phyloP scores from a whole-genome alignment of 2,329 filamentous ascomycete genomes.

The Pestalotiopsis sp. region DNA sequence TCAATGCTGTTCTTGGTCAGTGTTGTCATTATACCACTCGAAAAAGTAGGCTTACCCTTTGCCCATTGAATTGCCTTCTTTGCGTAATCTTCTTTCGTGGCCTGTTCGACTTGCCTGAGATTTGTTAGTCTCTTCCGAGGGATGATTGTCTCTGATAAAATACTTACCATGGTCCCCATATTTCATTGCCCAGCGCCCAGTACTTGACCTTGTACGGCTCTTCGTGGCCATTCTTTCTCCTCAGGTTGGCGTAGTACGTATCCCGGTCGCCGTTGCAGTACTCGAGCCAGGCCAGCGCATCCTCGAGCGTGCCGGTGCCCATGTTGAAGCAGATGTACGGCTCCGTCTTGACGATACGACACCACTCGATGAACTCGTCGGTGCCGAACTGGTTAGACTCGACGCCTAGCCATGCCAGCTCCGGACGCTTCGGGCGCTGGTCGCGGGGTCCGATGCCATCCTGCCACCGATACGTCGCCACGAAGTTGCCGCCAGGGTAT shows the following conservation, averaged over 20 bases:
- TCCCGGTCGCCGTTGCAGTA: slow-evolving; percentile 82
- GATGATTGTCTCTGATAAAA: neutral
- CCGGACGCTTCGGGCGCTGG: slow-evolving; percentile 65
- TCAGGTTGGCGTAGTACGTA: slow-evolving; percentile 80
- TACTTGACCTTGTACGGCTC: slow-evolving; percentile 83
- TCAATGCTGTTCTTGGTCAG: slow-evolving; percentile 46
- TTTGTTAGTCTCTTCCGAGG: neutral
- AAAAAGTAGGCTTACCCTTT: slow-evolving; percentile 40
- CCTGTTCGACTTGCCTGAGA: slow-evolving; percentile 52
- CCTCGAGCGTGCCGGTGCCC: slow-evolving; percentile 66
- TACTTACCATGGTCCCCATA: slow-evolving; percentile 65
- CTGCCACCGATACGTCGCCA: slow-evolving; percentile 83
- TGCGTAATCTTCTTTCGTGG: slow-evolving; percentile 70
- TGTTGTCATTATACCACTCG: neutral
- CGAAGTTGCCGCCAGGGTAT: slow-evolving; percentile 84
- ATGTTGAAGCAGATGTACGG: slow-evolving; percentile 82
- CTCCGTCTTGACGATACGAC: slow-evolving; percentile 63
- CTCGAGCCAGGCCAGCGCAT: slow-evolving; percentile 75
- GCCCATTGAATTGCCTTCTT: slow-evolving; percentile 72
- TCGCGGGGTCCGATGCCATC: slow-evolving; percentile 78
- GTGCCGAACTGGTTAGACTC: slow-evolving; percentile 83
- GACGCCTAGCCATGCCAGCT: slow-evolving; percentile 77
- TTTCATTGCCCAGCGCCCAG: slow-evolving; percentile 82
- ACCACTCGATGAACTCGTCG: slow-evolving; percentile 85
- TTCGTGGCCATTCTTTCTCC: slow-evolving; percentile 72